Base-by-base conservation (phyloP, 164 flowering plant genomes). In the Vitis rotundifolia region DNA sequence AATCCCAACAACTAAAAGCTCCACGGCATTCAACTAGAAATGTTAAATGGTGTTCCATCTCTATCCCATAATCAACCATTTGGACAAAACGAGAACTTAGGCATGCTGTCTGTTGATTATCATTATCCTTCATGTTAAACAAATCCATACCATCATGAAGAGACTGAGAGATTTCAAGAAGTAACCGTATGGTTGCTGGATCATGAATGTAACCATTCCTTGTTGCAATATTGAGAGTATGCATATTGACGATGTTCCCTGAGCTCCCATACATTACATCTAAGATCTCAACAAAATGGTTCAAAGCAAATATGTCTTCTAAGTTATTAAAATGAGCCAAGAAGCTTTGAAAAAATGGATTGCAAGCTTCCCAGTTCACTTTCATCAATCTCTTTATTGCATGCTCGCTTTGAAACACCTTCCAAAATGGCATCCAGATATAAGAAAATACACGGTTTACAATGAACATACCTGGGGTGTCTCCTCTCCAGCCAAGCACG, bases 11-110 rank as follows among this genome's bases (percentile, higher is more conserved):
- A 63, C 86, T 85, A 83, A 92, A 89, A 60, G 97, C 87, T 64
- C 85, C 85, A 71, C 97, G 92, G 64, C 99, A 91, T 71, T 91
- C 89, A 77, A 85, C 80, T 64, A 92, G 73, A 79, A 94, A 94
- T 67, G 86, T 68, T 72, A 94, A 77, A 74, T 94, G 95, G 48
- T 76, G 84, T 63, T 92, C 97, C 78, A 83, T 47, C 64, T 81
- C 88, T 69, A 74, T 63, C 26, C 92, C 97, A 83, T 76, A 84
- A 77, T 91, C 91, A 75, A 92, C 97, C 95, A 75, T 75, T 48
- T 72, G 78, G 9, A 94, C 82, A 78, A 89, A 94, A 67, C 80
- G 89, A 69, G 88, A 83, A 69, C 92, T 85, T 50, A 86, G 78
- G 50, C 67, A 86, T 68, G 82, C 75, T 22, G 82, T 60, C 68